phyloP scores from a whole-genome alignment of 73 alveolate genomes.

The Symbiodinium natans region DNA sequence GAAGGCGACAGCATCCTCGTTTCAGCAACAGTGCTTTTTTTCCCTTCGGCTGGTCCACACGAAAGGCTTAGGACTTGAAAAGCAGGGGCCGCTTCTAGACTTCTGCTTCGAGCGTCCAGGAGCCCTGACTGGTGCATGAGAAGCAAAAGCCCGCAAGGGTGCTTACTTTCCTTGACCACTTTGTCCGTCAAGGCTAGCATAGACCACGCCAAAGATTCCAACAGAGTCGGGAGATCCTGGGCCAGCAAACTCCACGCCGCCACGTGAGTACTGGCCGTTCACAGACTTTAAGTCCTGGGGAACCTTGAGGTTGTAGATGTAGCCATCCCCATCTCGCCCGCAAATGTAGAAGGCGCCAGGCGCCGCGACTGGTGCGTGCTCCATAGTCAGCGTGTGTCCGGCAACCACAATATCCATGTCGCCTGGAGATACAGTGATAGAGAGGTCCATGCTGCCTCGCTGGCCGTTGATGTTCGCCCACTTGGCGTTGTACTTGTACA shows the following conservation, averaged over 20 bases:
- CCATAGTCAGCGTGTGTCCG: neutral
- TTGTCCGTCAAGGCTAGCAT: too few species aligned
- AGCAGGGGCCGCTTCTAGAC: too few species aligned
- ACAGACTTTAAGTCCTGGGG: neutral
- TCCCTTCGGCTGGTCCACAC: too few species aligned
- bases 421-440: neutral
- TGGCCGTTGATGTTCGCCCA: neutral
- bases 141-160: too few species aligned
- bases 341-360: neutral
- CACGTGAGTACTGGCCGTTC: neutral
- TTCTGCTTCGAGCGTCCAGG: too few species aligned
- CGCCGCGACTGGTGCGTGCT: neutral
- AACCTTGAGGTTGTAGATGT: neutral
- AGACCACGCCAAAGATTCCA: neutral
- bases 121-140: too few species aligned
- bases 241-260: neutral
- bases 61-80: too few species aligned
- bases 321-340: neutral
- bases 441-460: neutral
- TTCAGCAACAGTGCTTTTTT: too few species aligned
- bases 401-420: neutral
- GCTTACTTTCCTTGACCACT: too few species aligned
- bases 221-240: neutral
- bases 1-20: neutral
- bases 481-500: neutral